Base-by-base conservation (phyloP, 1,284 basidiomycete species). In the Pseudozyma pruni region DNA sequence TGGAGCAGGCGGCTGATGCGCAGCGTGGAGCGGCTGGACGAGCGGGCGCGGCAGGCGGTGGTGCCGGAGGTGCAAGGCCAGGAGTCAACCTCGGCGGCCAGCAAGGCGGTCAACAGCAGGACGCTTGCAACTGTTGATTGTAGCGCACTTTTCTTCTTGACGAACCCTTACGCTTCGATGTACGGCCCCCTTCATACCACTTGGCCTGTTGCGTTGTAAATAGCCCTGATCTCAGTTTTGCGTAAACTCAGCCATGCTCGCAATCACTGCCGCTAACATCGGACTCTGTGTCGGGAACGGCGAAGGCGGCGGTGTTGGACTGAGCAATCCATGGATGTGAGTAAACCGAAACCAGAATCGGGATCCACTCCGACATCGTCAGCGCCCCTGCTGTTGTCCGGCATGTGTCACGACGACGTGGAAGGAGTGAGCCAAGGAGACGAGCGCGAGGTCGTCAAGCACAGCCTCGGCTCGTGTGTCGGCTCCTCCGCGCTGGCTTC, bases 1-100 rank as follows among this genome's bases (percentile, higher is more conserved):
- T 76, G 13, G 80, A 81, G 41, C 74, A 67, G 56, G 75, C 75
- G 10, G 55, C 68, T 20, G 61, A 66, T 19, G 58, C 75, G 16
- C 72, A 73, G 40, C 47, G 66, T 14, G 47, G 47, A 9, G 55
- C 39, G 7, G 66, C 47, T 35, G 54, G 59, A 14, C 61, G 75
- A 7, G 72, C 53, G 10, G 57, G 69, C 16, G 66, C 59, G 10
- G 53, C 53, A 8, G 33, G 43, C n/a, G 55, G 51, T 3, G 42
- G 59, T 35, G 62, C 45, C 10, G 59, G 27, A 23, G 67, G 62
- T 8, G 60, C 67, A 53, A 70, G 67, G 34, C 51, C 64, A 51
- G 60, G 69, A 11, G 74, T 76, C 11, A 59, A 76, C 39, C 61
- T 76, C 20, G 41, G 68, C n/a, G 63, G 72, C 27, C 68, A 70